Base-by-base conservation (phyloP, 805 yeast genomes). In the Myxozyma neglecta region DNA sequence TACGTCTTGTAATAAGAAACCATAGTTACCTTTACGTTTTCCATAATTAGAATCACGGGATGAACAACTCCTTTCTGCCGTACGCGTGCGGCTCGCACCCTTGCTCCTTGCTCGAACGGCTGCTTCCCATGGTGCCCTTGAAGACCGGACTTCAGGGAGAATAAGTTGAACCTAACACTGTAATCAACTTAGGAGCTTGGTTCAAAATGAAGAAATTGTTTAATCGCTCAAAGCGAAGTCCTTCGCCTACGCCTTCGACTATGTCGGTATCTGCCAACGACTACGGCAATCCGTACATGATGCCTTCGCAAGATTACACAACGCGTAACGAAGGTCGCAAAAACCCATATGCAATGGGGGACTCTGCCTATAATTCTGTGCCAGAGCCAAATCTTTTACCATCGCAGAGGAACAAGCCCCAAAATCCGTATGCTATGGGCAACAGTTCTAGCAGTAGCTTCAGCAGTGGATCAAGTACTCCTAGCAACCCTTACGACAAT, bases 321-420 rank as follows among this genome's bases (percentile, higher is more conserved):
- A 50, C 35, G 44, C 49, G 51, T 29, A 24, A 39, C n/a, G 54
- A 48, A 34, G 51, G 56, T 14, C 44, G 46, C 14, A 20, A 18
- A 16, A 60, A 60, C 36, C 63, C 63, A n/a, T 60, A 60, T 35
- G 60, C 60, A 13, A 24, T 60, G 10, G 56, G 56, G 35, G 46
- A 36, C 44, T 16, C 37, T n/a, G 8, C 50, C 9, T 60, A 48
- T 52, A 59, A 59, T 49, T 44, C 61, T 37, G 61, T 36, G 16
- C 60, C 55, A 16, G 5, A n/a, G 37, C 35, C 47, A 1, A 20
- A 20, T 10, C 16, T 29, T 7, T 16, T 40, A 37, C 46, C 55
- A 6, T 51, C 55, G n/a, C 29, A 35, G 10, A 1, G 34, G 7
- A 20, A 24, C 5, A 24, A 29, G 16, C n/a, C 14, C n/a, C 29